Base-by-base conservation (phyloP, 257 asterid species). In the Ocimum tenuiflorum region DNA sequence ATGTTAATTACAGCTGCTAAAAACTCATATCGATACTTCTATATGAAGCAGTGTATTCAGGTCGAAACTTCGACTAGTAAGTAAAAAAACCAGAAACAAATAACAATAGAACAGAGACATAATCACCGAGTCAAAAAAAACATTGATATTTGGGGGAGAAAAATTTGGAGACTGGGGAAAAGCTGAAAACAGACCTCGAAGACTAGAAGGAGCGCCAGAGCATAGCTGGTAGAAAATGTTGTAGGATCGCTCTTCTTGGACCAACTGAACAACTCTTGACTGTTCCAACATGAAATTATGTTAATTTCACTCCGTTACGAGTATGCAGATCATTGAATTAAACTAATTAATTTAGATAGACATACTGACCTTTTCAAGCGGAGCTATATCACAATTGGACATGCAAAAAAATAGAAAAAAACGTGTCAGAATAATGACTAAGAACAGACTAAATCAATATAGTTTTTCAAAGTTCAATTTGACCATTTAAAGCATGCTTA, bases 221-320 rank as follows among this genome's bases (percentile, higher is more conserved):
- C 99, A 94, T 35, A 94, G 96, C 82, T 94, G 97, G 76, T 90
- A 94, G 79, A 94, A 88, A 74, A 94, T 77, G 81, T 94, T 92
- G 77, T 86, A 94, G 22, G 99, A 90, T 73, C 97, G 83, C 80
- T 94, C 99, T 73, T 91, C 95, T 64, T 70, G 75, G 67, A 85
- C 84, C 79, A 81, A 73, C 77, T 82, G 97, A 77, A 85, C 99
- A 73, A 88, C 96, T 81, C 96, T 88, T 33, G 95, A 90, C 99
- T 94, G 96, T 68, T 72, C 81, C 81, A 78, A 75, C 54, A 65
- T 63, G 53, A 73, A 24, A 33, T 54, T 53, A 51, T 38, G 36
- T 27, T 68, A 76, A 58, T 57, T 20, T 71, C 75, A 78, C 65
- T 65, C 56, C 68, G 52, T 49, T 24, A 39, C 19, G 42, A 8